phyloP scores from a whole-genome alignment of 331 rosid species.

The Rosa hybrid region DNA sequence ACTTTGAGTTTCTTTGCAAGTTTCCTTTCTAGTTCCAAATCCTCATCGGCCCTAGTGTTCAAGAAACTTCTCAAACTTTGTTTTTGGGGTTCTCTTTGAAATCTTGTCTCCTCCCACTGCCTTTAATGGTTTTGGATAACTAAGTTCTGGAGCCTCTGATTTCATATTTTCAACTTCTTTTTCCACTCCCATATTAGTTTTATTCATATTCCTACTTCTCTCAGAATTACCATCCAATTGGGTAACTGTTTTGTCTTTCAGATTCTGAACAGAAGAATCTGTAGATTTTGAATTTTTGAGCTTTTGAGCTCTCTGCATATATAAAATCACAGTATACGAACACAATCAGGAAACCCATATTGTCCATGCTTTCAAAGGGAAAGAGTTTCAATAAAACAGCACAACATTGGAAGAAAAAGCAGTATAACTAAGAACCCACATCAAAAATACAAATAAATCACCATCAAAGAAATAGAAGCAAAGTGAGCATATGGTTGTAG shows the following conservation, averaged over 20 bases:
- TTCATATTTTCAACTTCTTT: slow-evolving; percentile 15
- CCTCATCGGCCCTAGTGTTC: slow-evolving; percentile 45
- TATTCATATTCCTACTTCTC: slow-evolving; percentile 28
- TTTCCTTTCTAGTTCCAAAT: slow-evolving; percentile 73
- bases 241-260: slow-evolving; percentile 19
- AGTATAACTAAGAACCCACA: background rate
- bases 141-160: background rate
- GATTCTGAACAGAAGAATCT: slow-evolving; percentile 18
- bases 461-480: background rate
- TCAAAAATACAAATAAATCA: background rate
- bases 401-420: background rate
- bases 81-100: slow-evolving; percentile 31
- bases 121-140: slow-evolving; percentile 26
- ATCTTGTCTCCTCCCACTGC: slow-evolving; percentile 32
- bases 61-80: slow-evolving; percentile 35
- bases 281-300: slow-evolving; percentile 20
- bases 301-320: slow-evolving; percentile 42
- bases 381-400: background rate
- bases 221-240: slow-evolving; percentile 19
- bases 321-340: slow-evolving; percentile 1
- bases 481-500: background rate
- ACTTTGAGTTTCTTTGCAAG: slow-evolving; percentile 86
- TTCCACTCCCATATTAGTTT: slow-evolving; percentile 19
- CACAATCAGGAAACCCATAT: background rate
- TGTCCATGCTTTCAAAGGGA: background rate